Base-by-base conservation (phyloP, 768 basidiomycete species). In the Megacollybia marginata region DNA sequence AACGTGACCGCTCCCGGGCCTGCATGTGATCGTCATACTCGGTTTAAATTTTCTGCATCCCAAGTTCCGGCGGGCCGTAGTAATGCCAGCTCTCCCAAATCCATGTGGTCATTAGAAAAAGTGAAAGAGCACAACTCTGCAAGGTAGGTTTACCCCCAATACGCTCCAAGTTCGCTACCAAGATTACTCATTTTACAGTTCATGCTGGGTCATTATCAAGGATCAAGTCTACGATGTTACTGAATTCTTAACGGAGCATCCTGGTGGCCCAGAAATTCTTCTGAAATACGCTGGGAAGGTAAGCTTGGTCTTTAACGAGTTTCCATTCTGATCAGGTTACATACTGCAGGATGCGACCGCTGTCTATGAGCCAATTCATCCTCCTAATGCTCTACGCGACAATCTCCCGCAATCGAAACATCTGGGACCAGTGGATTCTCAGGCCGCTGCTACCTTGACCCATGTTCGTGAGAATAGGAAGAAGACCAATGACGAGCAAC, bases 151-250 rank as follows among this genome's bases (percentile, higher is more conserved):
- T 28, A 2, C 23, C 6, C 6, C 4, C 23, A 28, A 2, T 6
- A 84, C 84, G 28, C 28, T 20, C 11, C 31, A 9, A 9, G n/a
- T n/a, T n/a, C n/a, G n/a, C n/a, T n/a, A n/a, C n/a, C 33, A 20
- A 16, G 18, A 10, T 50, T 9, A 19, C 10, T 5, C 2, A 2
- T 7, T 33, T 16, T 12, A 4, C 52, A 86, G 85, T 34, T 85
- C 83, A 13, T 89, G 88, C 61, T 92, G 90, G 90, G 80, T 92
- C 55, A 81, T 92, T 59, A 85, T 92, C 55, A 72, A 75, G 47
- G 78, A 83, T 65, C 71, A 78, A 48, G 89, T 90, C 16, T 92
- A 92, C 68, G 88, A 92, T 68, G 86, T 90, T 47, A 89, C 88
- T 8, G 84, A 85, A 33, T 88, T 91, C 63, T 68, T 90, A 36